A percentile compares a stretch with the other conserved stretches of the same genome.
These are phyloP conservation scores for Hanseniaspora lachancei DNA, from an alignment of 805 yeast species.

Conservation along the genomic window DNA sequence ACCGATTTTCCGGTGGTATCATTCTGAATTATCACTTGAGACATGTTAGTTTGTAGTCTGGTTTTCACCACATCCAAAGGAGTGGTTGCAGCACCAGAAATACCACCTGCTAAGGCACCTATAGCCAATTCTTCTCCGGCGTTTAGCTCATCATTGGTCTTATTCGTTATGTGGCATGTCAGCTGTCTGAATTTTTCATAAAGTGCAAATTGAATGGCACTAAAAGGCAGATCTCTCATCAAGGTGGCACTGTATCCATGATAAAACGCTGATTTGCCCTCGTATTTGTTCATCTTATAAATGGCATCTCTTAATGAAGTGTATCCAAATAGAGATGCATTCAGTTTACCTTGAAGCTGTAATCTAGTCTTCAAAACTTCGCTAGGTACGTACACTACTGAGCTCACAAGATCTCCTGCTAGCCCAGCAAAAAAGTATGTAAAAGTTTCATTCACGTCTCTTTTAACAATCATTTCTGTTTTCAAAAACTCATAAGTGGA, in stretches of 20 bases:
- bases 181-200: conserved; percentile 67
- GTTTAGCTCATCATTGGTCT: conserved; percentile 18
- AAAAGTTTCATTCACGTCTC: conserved; percentile 58
- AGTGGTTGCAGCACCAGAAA: conserved; percentile 81
- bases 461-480: conserved; percentile 50
- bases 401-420: conserved; percentile 83
- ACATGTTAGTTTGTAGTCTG: conserved; percentile 58
- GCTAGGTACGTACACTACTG: conserved; percentile 83
- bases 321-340: conserved; percentile 77
- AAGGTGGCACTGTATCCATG: conserved; percentile 92
- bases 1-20: conserved; percentile 13
- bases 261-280: conserved; percentile 65
- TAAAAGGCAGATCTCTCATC: conserved; percentile 84
- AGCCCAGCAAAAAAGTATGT: conserved; percentile 78
- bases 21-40: conserved; percentile 13
- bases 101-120: conserved; percentile 82
- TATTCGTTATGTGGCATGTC: conserved; percentile 35
- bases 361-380: conserved; percentile 88
- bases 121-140: conserved; percentile 35
- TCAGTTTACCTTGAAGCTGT: conserved; percentile 80
- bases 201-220: conserved; percentile 91
- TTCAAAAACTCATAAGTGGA: conserved; percentile 79
- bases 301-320: conserved; percentile 70
- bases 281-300: conserved; percentile 44
- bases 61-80: conserved; percentile 89